phyloP scores from a whole-genome alignment of 1,139 yeast genomes.

The Debaryomyces sp. region DNA sequence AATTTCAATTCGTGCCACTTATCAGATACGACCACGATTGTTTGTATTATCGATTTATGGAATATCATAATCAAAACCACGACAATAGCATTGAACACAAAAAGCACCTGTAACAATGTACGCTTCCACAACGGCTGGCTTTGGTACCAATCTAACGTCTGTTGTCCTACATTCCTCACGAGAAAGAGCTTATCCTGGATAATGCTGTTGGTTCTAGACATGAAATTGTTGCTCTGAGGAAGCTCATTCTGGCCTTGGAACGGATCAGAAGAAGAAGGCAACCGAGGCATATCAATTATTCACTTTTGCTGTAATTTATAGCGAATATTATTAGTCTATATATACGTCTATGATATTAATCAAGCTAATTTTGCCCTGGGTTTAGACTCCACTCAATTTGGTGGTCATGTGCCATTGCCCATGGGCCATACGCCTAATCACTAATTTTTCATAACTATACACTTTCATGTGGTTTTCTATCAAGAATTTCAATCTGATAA shows the following conservation, averaged over 20 bases:
- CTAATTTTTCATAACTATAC: neutral
- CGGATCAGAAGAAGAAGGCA: conserved; percentile 5
- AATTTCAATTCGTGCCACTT: conserved; percentile 43
- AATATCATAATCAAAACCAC: conserved; percentile 44
- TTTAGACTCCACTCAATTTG: neutral
- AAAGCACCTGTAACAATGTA: conserved; percentile 15
- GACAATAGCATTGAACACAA: conserved; percentile 19
- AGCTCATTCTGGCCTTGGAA: neutral
- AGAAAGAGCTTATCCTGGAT: conserved; percentile 1
- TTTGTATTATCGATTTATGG: conserved; percentile 48
- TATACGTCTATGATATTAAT: neutral
- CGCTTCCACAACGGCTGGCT: conserved; percentile 21
- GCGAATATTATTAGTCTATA: neutral
- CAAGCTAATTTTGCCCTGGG: neutral
- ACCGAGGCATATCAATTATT: conserved; percentile 6
- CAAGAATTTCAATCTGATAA: neutral
- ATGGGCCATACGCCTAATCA: neutral
- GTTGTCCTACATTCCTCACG: neutral
- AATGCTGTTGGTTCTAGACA: neutral
- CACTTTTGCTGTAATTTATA: neutral
- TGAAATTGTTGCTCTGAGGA: neutral
- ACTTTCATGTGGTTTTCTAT: neutral
- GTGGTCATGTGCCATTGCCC: neutral
- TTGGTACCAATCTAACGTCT: conserved; percentile 21
- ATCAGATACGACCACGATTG: conserved; percentile 50